These are phyloP conservation scores for Chlorella sp. DNA, from an alignment of 139 green algal genomes.

Conservation along the genomic window DNA sequence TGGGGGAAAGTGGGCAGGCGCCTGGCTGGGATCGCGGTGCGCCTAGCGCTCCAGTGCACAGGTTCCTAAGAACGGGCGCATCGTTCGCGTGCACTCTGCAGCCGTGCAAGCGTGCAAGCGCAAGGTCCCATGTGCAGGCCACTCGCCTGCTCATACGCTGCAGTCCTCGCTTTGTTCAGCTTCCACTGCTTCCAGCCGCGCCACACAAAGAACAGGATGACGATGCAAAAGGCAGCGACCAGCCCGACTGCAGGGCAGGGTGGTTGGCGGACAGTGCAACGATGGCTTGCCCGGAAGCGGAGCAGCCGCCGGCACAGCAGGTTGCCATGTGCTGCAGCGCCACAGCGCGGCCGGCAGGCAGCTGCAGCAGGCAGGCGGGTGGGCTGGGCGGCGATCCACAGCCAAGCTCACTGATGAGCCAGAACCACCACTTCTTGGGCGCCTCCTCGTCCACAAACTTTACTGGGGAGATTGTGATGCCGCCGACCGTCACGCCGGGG, in stretches of 20 bases:
- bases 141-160: no score
- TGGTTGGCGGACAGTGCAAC: background rate
- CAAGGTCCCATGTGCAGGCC: no score
- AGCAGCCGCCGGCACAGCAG: background rate
- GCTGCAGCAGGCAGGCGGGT: background rate
- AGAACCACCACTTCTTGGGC: conserved; percentile 8
- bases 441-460: background rate
- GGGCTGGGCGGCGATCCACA: background rate
- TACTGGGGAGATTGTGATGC: background rate
- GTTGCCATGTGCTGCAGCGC: background rate
- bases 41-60: no score
- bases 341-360: background rate
- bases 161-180: background rate
- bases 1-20: background rate
- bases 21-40: background rate
- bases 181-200: conserved; percentile 20
- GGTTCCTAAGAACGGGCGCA: no score
- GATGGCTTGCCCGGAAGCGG: background rate
- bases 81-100: no score
- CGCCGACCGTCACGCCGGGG: no score
- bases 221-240: conserved; percentile 14
- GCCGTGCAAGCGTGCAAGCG: no score
- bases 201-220: conserved; percentile 20
- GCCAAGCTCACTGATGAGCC: background rate
- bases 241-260: background rate